A percentile compares a stretch with the other conserved stretches of the same genome.
Evolutionary conservation across 2,329 filamentous ascomycete genomes (phyloP).

Genomic region (Aspergillaceae sp.): DNA sequence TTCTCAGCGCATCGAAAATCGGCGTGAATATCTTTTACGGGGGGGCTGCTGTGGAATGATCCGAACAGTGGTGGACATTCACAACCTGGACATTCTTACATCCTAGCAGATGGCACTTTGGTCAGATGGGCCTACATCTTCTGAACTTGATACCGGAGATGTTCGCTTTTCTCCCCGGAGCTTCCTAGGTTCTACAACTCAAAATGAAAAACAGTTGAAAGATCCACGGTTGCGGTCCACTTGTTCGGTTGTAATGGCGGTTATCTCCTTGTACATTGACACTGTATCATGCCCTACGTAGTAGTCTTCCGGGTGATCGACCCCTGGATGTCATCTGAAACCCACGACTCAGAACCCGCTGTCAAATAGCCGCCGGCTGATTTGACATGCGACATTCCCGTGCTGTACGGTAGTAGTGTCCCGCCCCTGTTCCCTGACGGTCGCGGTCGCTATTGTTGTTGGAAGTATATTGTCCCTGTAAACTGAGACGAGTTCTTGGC

Average conservation of each 20-base stretch:
- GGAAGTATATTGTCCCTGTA: too few species aligned
- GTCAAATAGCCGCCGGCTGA: background rate
- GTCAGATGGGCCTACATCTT: slow-evolving; percentile 25
- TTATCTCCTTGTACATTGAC: background rate
- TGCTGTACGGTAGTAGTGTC: too few species aligned
- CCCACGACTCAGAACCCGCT: background rate
- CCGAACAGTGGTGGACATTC: slow-evolving; percentile 1
- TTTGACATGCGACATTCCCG: too few species aligned
- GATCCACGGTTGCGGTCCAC: slow-evolving; percentile 6
- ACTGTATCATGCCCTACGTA: background rate
- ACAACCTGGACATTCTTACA: slow-evolving; percentile 17
- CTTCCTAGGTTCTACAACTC: slow-evolving; percentile 23
- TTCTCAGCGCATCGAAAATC: slow-evolving; percentile 20
- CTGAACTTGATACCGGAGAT: slow-evolving; percentile 17
- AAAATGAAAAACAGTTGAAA: slow-evolving; percentile 36
- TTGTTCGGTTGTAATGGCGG: background rate
- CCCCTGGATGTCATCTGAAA: too few species aligned
- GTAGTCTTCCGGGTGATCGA: too few species aligned
- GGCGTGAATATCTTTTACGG: slow-evolving; percentile 14
- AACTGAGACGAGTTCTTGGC: too few species aligned
- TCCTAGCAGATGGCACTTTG: slow-evolving; percentile 13
- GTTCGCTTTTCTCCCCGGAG: slow-evolving; percentile 19
- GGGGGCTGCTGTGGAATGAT: slow-evolving; percentile 23
- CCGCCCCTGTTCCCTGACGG: too few species aligned
- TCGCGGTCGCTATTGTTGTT: too few species aligned